Percentiles rank a stretch among this genome's conserved stretches.
These are phyloP conservation scores for Mycena metata DNA, from an alignment of 768 basidiomycete genomes.

Conservation along the genomic window DNA sequence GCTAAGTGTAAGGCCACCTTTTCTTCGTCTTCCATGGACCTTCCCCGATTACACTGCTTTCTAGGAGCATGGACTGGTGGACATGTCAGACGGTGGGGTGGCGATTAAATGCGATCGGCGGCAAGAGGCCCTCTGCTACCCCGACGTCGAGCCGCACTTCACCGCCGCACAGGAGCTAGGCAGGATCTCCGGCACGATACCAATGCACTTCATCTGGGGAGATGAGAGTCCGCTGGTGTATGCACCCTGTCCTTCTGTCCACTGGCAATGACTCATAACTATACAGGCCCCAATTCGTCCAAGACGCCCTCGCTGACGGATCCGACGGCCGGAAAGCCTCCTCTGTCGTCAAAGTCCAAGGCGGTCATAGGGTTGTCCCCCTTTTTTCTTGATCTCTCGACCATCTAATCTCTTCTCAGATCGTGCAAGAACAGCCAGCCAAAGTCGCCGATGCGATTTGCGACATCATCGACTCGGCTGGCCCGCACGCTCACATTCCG, in stretches of 20 bases:
- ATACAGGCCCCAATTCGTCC: constrained; percentile 43
- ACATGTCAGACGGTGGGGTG: constrained; percentile 40
- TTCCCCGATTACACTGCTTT: neutral
- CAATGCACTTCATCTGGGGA: constrained; percentile 34
- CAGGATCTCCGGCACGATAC: constrained; percentile 3
- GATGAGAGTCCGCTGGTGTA: constrained; percentile 31
- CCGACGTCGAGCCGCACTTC: constrained; percentile 25
- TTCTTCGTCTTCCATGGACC: neutral
- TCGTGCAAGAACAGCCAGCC: constrained; percentile 49
- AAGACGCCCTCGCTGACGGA: constrained; percentile 43
- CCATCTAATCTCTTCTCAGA: constrained; percentile 29
- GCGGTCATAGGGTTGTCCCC: constrained; percentile 46
- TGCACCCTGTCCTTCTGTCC: neutral
- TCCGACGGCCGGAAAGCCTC: constrained; percentile 43
- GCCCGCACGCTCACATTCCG: too few species aligned
- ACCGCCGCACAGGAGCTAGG: constrained; percentile 15
- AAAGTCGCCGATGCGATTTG: constrained; percentile 44
- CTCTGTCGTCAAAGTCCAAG: constrained; percentile 43
- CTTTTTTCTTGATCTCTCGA: neutral
- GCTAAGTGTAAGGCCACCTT: constrained; percentile 51
- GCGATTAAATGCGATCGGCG: constrained; percentile 23
- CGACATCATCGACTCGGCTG: constrained; percentile 32
- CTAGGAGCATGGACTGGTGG: constrained; percentile 55
- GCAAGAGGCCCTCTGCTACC: constrained; percentile 22
- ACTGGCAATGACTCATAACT: neutral